These are phyloP conservation scores for Paramarasmius palmivorus DNA, from an alignment of 1,284 basidiomycete species.

Conservation along the genomic window DNA sequence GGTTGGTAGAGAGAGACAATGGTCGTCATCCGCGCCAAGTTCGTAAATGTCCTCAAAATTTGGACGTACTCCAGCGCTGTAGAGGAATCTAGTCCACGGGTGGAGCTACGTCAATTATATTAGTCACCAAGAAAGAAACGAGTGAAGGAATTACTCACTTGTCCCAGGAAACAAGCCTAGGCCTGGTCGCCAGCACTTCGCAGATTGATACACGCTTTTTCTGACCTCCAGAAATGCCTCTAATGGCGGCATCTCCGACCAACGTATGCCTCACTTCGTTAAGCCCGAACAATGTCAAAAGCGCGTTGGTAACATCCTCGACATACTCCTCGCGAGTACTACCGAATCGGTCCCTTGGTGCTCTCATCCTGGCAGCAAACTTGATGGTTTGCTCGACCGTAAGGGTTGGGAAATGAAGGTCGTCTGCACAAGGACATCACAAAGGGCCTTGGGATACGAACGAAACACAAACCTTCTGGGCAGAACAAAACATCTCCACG, in stretches of 20 bases:
- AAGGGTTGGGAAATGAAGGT: slow-evolving; percentile 70
- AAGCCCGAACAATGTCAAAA: slow-evolving; percentile 71
- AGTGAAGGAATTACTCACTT: slow-evolving; percentile 50
- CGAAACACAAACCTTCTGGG: slow-evolving; percentile 37
- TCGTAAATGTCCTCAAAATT: slow-evolving; percentile 61
- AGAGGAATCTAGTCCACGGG: slow-evolving; percentile 64
- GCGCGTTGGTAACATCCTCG: slow-evolving; percentile 46
- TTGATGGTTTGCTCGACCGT: slow-evolving; percentile 64
- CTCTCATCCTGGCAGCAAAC: slow-evolving; percentile 58
- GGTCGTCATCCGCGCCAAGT: slow-evolving; percentile 52
- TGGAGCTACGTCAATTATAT: slow-evolving; percentile 37
- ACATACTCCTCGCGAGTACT: slow-evolving; percentile 45
- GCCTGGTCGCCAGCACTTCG: slow-evolving; percentile 63
- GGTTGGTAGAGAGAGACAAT: slow-evolving; percentile 77
- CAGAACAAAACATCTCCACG: slow-evolving; percentile 64
- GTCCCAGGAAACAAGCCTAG: slow-evolving; percentile 70
- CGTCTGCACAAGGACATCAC: slow-evolving; percentile 33
- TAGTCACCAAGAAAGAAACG: background rate
- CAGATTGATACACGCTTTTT: slow-evolving; percentile 80
- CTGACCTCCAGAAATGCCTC: slow-evolving; percentile 80
- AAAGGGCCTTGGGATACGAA: too few species aligned
- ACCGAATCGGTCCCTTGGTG: slow-evolving; percentile 46
- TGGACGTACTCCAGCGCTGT: slow-evolving; percentile 69
- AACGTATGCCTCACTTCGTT: slow-evolving; percentile 54
- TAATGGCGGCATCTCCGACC: slow-evolving; percentile 73